Conservation (phyloP, 345 rosid species). For the Melaleuca quinquenervia region DNA sequence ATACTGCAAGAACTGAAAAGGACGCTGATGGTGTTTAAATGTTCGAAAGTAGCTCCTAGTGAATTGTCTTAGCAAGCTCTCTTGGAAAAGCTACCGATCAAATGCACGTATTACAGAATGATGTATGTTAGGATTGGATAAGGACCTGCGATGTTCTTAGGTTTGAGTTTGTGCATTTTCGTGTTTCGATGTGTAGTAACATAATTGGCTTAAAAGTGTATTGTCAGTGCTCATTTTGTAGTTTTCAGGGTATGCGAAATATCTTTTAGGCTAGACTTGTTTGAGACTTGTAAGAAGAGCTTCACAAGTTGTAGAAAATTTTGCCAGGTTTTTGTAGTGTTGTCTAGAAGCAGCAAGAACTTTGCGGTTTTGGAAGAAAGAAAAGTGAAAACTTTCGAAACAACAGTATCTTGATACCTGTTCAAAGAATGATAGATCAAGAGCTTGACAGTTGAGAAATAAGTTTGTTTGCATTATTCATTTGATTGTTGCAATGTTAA, state of each 20-base stretch:
- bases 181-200: not conserved
- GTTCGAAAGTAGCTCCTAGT: not conserved
- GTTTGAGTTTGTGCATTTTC: not conserved
- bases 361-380: not conserved
- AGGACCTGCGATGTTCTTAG: not conserved
- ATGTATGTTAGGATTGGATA: not conserved
- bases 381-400: not conserved
- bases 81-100: not conserved
- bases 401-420: not conserved
- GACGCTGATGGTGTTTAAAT: not conserved
- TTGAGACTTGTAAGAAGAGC: not conserved
- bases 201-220: not conserved
- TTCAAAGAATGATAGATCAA: not conserved
- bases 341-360: not conserved
- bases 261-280: not conserved
- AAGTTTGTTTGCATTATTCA: not conserved
- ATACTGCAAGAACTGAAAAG: not conserved
- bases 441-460: not conserved
- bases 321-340: not conserved
- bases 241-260: not conserved
- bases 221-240: not conserved
- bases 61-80: not conserved
- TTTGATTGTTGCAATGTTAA: not conserved
- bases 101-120: not conserved
- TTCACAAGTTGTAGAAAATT: not conserved